These are phyloP conservation scores for Glomus cerebriforme DNA, from an alignment of 192 early-diverging fungal genomes.

Conservation along the genomic window DNA sequence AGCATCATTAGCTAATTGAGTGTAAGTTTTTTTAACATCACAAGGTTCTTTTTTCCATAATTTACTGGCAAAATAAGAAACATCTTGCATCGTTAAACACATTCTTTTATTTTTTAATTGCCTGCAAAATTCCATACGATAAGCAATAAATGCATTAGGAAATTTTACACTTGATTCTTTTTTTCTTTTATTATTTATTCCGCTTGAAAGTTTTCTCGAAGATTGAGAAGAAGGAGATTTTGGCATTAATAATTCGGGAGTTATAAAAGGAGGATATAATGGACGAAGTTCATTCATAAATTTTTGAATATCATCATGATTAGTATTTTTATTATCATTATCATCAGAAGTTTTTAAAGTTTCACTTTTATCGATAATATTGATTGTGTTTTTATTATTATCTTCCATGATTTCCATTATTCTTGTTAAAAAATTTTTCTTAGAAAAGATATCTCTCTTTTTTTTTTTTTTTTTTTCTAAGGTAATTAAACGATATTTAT, in stretches of 20 bases:
- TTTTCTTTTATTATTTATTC: background rate
- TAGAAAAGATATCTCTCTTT: no score
- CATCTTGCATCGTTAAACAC: background rate
- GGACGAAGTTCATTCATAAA: background rate
- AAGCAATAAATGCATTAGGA: slow-evolving; percentile 6
- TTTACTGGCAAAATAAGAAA: background rate
- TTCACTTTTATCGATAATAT: no score
- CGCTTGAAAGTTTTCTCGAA: background rate
- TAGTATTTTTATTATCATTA: background rate
- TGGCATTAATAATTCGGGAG: background rate
- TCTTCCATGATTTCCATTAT: background rate
- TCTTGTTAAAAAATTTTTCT: no score
- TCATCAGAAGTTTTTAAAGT: no score
- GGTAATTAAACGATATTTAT: no score
- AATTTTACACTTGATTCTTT: background rate
- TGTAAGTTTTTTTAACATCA: background rate
- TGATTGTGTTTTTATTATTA: no score
- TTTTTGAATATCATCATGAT: background rate
- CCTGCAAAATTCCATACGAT: background rate
- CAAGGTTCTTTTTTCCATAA: background rate
- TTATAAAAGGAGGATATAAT: background rate
- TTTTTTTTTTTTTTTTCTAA: no score
- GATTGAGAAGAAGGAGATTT: background rate
- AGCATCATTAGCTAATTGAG: background rate
- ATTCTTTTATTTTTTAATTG: background rate